Base-by-base conservation (phyloP, 768 basidiomycete genomes). In the Termitomyces sp. region DNA sequence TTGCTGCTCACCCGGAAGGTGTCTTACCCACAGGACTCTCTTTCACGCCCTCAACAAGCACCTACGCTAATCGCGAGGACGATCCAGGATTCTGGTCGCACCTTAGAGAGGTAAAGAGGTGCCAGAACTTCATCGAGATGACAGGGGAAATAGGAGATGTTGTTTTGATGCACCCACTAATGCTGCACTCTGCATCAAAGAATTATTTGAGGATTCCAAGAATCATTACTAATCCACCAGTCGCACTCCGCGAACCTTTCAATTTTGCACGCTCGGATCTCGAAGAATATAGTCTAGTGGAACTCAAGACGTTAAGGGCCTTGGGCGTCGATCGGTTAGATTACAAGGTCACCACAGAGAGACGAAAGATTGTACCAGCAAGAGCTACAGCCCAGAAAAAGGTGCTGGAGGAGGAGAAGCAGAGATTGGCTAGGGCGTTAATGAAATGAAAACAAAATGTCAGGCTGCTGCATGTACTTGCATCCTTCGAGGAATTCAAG, bases 211-310 rank as follows among this genome's bases (percentile, higher is more conserved):
- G 85, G 25, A 67, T 75, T 19, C 81, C 79, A 25, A 73, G 84
- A 58, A 72, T 87, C 53, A 86, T 86, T 64, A 84, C 84, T 43
- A 87, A 86, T 60, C 84, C 85, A 52, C 83, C 84, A 4, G 82
- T 84, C 7, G 69, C 76, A 37, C 68, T 84, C 50, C 75, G 73
- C 50, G 70, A 77, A 56, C 83, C 84, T 21, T 85, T 86, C 67
- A 72, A 76, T 35, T 82, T 84, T 61, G 62, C 73, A 40, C 70
- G 79, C 42, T 71, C 69, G 27, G 65, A 78, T 60, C 70, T 72
- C 12, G 68, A 72, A 0, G 78, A 81, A 17, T 85, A 76, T 60
- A 83, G 79, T 56, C 61, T 85, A 11, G 84, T 85, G 16, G 85
- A 85, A 65, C 72, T 67, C 59, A 84, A 82, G 73, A 86, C 83